Base-by-base conservation (phyloP, 352 stramenopile species). In the Globisporangium paroecandrum region DNA sequence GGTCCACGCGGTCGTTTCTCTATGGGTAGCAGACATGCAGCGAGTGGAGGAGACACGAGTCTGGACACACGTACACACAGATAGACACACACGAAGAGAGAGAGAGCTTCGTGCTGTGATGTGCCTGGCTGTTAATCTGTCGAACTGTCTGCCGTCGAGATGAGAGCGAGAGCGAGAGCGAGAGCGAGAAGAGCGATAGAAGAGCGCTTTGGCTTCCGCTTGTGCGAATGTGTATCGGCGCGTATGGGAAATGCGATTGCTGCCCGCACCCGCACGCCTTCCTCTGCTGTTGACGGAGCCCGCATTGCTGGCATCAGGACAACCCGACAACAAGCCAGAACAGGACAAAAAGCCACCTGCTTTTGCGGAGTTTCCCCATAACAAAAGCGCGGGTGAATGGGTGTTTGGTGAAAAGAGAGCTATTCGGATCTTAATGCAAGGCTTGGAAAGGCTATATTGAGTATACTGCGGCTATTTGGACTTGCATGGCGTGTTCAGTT, bases 91-190 rank as follows among this genome's bases (percentile, higher is more conserved):
- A 27, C 53, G n/a, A 18, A 34, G 27, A 29, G 22, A 20, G 49
- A 41, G 25, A 59, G 54, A 25, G 38, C 38, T 18, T 20, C 13
- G 12, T 15, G 12, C 12, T 32, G 38, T 15, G 13, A 47, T 47
- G 38, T 13, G 38, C 18, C 13, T 20, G 38, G 18, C 38, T 47
- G 12, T 47, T 20, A 20, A 20, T 47, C 13, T 47, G 38, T 47
- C 38, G 12, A 5, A n/a, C 38, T 15, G 13, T 47, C 13, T 47
- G 38, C 38, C 13, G 38, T 47, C n/a, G 20, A 25, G 24, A 55
- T 55, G 47, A 22, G 47, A 55, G 47, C 27, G 47, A 55, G 47
- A 55, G 47, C 47, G 47, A 22, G 47, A 55, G 47, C 27, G 47
- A 55, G 47, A 55, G 47, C 47, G 7, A 13, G 47, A 22, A 32